These are phyloP conservation scores for Didymella exigua DNA, from an alignment of 2,329 filamentous ascomycete species.

Conservation along the genomic window DNA sequence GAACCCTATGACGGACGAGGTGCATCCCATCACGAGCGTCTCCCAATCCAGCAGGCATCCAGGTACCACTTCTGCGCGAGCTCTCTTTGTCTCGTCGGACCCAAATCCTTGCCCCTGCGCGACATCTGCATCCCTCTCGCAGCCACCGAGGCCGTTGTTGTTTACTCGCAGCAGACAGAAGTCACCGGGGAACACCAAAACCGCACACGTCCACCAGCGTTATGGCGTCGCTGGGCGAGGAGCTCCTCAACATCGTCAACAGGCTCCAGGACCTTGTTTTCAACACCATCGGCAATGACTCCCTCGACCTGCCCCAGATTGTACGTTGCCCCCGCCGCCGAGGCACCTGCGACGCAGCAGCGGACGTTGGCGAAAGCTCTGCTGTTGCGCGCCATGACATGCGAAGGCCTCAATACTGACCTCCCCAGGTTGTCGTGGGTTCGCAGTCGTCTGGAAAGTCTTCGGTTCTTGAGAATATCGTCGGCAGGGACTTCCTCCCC, in stretches of 20 bases:
- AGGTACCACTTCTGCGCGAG: slow-evolving; percentile 10
- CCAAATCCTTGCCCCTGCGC: slow-evolving; percentile 16
- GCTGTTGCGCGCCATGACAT: slow-evolving; percentile 6
- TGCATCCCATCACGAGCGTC: slow-evolving; percentile 32
- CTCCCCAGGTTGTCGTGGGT: slow-evolving; percentile 87
- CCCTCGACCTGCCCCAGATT: slow-evolving; percentile 95
- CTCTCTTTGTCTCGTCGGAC: slow-evolving; percentile 4
- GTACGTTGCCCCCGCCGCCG: slow-evolving; percentile 69
- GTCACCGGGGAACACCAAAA: slow-evolving; percentile 25
- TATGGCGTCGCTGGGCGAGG: slow-evolving; percentile 95
- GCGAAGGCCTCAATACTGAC: slow-evolving; percentile 22
- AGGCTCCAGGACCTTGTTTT: slow-evolving; percentile 98
- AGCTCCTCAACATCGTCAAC: slow-evolving; percentile 94
- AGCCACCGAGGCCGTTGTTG: slow-evolving; percentile 23
- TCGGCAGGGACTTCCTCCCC: slow-evolving; percentile 94
- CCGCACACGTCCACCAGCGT: slow-evolving; percentile 28
- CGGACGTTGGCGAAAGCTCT: slow-evolving; percentile 12
- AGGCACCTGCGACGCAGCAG: slow-evolving; percentile 19
- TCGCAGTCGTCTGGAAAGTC: slow-evolving; percentile 99
- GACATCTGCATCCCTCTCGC: slow-evolving; percentile 11
- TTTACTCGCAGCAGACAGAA: slow-evolving; percentile 26
- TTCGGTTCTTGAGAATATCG: slow-evolving; percentile 97
- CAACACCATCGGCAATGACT: slow-evolving; percentile 99
- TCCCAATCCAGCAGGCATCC: slow-evolving; percentile 21
- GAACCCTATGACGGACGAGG: slow-evolving; percentile 31